Percentiles rank a stretch among this genome's conserved stretches.
These are phyloP conservation scores for Phytophthora agathidicida DNA, from an alignment of 352 stramenopile genomes.

Conservation along the genomic window DNA sequence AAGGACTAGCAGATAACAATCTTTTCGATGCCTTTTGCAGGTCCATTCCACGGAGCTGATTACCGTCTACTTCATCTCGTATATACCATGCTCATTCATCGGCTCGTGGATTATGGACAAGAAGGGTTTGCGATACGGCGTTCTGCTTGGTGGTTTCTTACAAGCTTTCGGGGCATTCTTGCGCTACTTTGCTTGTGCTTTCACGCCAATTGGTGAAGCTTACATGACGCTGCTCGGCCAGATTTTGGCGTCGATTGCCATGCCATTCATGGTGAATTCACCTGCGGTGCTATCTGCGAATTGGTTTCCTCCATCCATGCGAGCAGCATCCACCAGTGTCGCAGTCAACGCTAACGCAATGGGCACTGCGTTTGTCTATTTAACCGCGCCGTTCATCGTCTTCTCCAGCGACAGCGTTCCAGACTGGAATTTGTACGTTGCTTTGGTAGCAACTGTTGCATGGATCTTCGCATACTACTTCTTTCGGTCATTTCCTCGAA, in stretches of 20 bases:
- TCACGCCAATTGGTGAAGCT: conserved; percentile 28
- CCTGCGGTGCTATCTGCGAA: conserved; percentile 73
- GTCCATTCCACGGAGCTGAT: conserved; percentile 77
- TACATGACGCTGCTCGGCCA: conserved; percentile 63
- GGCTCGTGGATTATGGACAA: conserved; percentile 86
- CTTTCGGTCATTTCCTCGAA: conserved; percentile 58
- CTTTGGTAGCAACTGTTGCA: conserved; percentile 32
- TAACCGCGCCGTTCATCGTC: conserved; percentile 60
- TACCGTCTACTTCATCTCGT: conserved; percentile 81
- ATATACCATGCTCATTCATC: conserved; percentile 82
- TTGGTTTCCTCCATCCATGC: conserved; percentile 73
- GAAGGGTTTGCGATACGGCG: conserved; percentile 65
- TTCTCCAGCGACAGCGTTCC: conserved; percentile 36
- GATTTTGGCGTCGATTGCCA: conserved; percentile 65
- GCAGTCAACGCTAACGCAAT: conserved; percentile 80
- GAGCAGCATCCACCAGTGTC: conserved; percentile 71
- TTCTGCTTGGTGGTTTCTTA: conserved; percentile 62
- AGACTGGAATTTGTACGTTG: conserved; percentile 56
- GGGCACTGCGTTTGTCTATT: conserved; percentile 68
- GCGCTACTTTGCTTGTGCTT: conserved; percentile 50
- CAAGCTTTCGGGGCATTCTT: conserved; percentile 55
- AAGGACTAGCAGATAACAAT: not conserved
- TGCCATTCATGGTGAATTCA: conserved; percentile 90
- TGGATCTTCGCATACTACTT: conserved; percentile 33
- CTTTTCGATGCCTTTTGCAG: conserved; percentile 12